These are phyloP conservation scores for Arthrobotrys megalospora DNA, from an alignment of 2,329 filamentous ascomycete species.

Conservation along the genomic window DNA sequence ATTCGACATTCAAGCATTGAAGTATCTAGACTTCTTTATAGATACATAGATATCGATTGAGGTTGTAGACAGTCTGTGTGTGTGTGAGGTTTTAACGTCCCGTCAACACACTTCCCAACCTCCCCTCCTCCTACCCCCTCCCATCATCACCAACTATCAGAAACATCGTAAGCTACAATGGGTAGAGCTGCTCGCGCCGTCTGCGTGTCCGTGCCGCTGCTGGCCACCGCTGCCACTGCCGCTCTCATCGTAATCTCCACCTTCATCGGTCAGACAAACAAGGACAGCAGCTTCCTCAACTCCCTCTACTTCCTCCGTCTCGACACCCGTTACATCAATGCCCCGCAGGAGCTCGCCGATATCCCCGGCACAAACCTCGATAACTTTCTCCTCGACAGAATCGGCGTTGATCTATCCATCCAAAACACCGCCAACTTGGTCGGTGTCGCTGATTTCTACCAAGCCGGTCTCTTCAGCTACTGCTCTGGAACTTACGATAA, in stretches of 20 bases:
- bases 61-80: conserved; percentile 16
- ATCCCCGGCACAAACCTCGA: conserved; percentile 64
- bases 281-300: conserved; percentile 41
- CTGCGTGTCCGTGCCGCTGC: conserved; percentile 50
- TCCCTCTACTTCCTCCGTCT: conserved; percentile 63
- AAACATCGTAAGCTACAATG: conserved; percentile 30
- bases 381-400: conserved; percentile 57
- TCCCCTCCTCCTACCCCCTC: conserved; percentile 1
- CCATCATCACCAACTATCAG: conserved; percentile 12
- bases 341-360: conserved; percentile 29
- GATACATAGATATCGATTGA: background rate
- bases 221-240: conserved; percentile 48
- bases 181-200: conserved; percentile 46
- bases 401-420: conserved; percentile 64
- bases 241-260: conserved; percentile 55
- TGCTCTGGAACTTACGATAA: conserved; percentile 73
- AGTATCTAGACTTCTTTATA: background rate
- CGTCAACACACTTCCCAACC: conserved; percentile 11
- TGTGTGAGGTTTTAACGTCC: background rate
- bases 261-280: conserved; percentile 60
- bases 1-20: background rate
- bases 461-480: conserved; percentile 88
- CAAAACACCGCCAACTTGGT: conserved; percentile 74
- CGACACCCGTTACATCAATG: conserved; percentile 66
- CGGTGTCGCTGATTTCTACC: conserved; percentile 81